Conservation (phyloP, 2,329 filamentous ascomycete species). For the Incumbomyces delicatus region DNA sequence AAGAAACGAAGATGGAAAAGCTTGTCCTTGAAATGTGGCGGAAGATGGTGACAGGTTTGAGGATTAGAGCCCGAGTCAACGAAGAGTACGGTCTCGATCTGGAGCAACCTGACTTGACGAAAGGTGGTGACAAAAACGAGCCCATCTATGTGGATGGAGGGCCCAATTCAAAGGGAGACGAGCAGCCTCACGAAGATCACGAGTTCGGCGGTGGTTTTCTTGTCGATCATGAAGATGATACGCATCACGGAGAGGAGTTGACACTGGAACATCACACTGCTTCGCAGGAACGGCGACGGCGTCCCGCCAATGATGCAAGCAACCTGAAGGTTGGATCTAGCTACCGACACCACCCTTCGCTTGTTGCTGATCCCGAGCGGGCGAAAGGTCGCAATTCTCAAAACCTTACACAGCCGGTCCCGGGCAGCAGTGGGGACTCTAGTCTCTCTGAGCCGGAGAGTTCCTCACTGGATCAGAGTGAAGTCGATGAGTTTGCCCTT, state of each 20-base stretch:
- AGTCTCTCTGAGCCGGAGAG: not conserved
- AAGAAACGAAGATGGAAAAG: constrained; percentile 73
- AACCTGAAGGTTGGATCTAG: not conserved
- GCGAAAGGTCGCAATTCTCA: constrained; percentile 6
- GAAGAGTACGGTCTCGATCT: constrained; percentile 61
- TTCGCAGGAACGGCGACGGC: constrained; percentile 43
- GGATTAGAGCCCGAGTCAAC: constrained; percentile 67
- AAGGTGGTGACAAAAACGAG: constrained; percentile 11
- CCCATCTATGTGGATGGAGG: constrained; percentile 19
- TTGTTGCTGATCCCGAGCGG: constrained; percentile 4
- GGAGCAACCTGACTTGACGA: not conserved
- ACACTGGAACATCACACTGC: constrained; percentile 33
- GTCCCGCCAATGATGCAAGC: not conserved
- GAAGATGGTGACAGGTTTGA: constrained; percentile 74
- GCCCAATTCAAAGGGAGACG: constrained; percentile 13
- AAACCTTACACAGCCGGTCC: not conserved
- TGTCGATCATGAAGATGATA: constrained; percentile 24
- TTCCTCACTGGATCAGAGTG: too few species aligned
- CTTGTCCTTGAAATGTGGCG: constrained; percentile 68
- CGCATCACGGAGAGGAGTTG: constrained; percentile 11
- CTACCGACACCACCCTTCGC: constrained; percentile 15
- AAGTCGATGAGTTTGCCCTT: too few species aligned
- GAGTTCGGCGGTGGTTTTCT: constrained; percentile 27
- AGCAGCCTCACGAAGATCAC: constrained; percentile 14
- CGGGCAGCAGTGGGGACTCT: not conserved